phyloP scores from a whole-genome alignment of 495 filamentous ascomycete genomes.

The Podospora appendiculata region DNA sequence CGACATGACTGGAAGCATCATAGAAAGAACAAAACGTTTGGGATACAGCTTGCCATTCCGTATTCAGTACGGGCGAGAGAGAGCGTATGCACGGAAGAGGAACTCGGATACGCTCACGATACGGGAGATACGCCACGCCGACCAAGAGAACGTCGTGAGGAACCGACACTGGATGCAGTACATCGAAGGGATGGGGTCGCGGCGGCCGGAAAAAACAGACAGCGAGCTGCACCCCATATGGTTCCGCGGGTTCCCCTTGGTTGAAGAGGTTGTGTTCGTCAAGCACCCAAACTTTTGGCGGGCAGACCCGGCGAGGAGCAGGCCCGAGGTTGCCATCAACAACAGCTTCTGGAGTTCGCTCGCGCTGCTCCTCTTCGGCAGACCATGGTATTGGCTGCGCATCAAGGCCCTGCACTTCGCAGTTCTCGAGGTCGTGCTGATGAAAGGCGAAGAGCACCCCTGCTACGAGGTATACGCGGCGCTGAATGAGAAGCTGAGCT shows the following conservation, averaged over 20 bases:
- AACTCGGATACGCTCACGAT: neutral
- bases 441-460: conserved; percentile 7
- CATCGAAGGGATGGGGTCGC: neutral
- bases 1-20: neutral
- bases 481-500: no score
- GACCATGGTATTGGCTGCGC: conserved; percentile 10
- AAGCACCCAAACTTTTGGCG: conserved; percentile 12
- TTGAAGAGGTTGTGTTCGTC: conserved; percentile 14
- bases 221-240: neutral
- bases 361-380: conserved; percentile 14
- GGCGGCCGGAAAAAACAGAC: neutral
- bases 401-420: conserved; percentile 23
- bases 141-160: neutral
- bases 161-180: neutral
- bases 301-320: conserved; percentile 2
- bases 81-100: neutral
- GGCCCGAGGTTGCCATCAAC: conserved; percentile 10
- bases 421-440: conserved; percentile 9
- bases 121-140: neutral
- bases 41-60: neutral
- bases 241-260: conserved; percentile 7
- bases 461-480: conserved; percentile 11
- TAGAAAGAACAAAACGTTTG: neutral
- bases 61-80: neutral
- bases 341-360: conserved; percentile 15